These are phyloP conservation scores for Ophiostoma novo-ulmi DNA, from an alignment of 2,329 filamentous ascomycete genomes.

Conservation along the genomic window DNA sequence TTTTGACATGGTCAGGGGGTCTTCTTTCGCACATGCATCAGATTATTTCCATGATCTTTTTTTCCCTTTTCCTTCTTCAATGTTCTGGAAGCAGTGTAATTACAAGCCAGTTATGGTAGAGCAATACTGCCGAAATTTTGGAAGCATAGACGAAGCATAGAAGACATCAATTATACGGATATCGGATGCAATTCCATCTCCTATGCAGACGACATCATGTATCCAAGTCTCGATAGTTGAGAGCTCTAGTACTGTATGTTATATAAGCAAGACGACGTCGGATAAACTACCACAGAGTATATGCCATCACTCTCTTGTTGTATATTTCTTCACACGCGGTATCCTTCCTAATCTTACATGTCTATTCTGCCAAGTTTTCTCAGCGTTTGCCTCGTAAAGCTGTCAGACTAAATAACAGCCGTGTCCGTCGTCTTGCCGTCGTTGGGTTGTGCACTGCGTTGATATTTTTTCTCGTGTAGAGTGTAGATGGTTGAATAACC, in stretches of 20 bases:
- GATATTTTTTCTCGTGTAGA: not conserved
- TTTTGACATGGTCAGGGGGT: not conserved
- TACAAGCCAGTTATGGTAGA: not conserved
- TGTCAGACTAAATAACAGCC: not conserved
- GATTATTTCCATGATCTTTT: not conserved
- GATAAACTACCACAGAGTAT: not conserved
- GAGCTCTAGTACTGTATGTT: not conserved
- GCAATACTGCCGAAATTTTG: not conserved
- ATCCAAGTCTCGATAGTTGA: not conserved
- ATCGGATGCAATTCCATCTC: not conserved
- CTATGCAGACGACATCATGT: not conserved
- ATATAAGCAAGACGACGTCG: not conserved
- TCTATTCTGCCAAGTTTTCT: not conserved
- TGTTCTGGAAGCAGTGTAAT: not conserved
- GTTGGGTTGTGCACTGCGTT: not conserved
- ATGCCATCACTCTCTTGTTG: not conserved
- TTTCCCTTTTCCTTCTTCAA: not conserved
- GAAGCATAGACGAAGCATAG: not conserved
- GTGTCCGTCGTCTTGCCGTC: not conserved
- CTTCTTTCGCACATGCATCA: not conserved
- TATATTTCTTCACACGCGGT: not conserved
- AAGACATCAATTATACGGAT: not conserved
- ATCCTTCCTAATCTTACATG: not conserved
- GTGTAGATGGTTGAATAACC: not conserved
- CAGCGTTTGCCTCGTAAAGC: not conserved